Percentiles rank a stretch among this genome's conserved stretches.
Evolutionary conservation across 2,329 filamentous ascomycete genomes (phyloP).

Genomic region (Colletotrichum tropicale): DNA sequence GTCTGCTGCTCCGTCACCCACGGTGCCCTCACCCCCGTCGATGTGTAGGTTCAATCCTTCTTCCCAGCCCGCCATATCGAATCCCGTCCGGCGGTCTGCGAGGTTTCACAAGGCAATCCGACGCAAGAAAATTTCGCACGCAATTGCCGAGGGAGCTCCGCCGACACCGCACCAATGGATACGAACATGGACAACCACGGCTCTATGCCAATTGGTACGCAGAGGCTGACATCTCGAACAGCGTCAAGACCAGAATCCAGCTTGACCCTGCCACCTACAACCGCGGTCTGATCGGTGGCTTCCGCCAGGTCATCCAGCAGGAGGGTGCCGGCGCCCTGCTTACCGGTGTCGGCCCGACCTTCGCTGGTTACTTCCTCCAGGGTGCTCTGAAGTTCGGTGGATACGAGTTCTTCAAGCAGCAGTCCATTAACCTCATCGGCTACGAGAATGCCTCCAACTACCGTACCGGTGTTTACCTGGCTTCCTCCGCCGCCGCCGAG

Average conservation of each 20-base stretch:
- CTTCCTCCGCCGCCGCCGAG: constrained; percentile 67
- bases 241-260: constrained; percentile 96
- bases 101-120: neutral
- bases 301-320: constrained; percentile 82
- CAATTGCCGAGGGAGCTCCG: neutral
- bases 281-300: constrained; percentile 83
- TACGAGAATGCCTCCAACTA: constrained; percentile 79
- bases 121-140: neutral
- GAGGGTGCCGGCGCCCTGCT: constrained; percentile 87
- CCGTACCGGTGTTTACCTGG: constrained; percentile 82
- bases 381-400: constrained; percentile 93
- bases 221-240: constrained; percentile 38
- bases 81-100: neutral
- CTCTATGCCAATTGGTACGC: neutral
- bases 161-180: neutral
- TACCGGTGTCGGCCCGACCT: constrained; percentile 85
- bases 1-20: constrained; percentile 98
- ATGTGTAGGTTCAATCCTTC: constrained; percentile 83
- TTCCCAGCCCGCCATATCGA: neutral
- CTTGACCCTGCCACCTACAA: constrained; percentile 91
- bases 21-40: constrained; percentile 94
- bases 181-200: neutral
- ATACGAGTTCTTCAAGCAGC: constrained; percentile 97
- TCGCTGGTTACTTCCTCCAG: constrained; percentile 92
- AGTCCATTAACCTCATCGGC: constrained; percentile 80